These are phyloP conservation scores for Apiospora koreana DNA, from an alignment of 2,329 filamentous ascomycete species.

Conservation along the genomic window DNA sequence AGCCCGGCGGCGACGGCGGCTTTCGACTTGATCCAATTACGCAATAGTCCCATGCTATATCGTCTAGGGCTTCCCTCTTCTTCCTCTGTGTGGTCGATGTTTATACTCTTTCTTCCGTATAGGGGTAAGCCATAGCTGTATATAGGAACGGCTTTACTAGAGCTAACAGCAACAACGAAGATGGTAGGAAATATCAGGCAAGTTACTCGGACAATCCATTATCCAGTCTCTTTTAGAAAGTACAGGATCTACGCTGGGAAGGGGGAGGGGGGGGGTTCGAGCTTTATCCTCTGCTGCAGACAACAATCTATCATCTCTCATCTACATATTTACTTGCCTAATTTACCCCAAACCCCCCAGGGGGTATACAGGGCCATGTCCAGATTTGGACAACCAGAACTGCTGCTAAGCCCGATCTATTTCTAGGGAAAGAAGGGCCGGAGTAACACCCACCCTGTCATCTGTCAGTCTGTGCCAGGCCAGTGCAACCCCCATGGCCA, in stretches of 20 bases:
- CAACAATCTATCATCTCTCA: background rate
- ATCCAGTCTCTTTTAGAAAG: background rate
- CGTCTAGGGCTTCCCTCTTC: too few relatives aligned
- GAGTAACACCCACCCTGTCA: background rate
- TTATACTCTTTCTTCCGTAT: background rate
- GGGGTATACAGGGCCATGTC: background rate
- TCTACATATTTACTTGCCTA: background rate
- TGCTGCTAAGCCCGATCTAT: background rate
- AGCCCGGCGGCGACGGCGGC: background rate
- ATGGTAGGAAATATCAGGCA: background rate
- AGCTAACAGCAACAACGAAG: background rate
- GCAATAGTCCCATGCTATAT: background rate
- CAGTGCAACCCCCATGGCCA: background rate
- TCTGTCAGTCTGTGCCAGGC: background rate
- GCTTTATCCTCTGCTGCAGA: background rate
- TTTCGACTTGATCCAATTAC: background rate
- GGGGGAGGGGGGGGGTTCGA: background rate
- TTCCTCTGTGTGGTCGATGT: background rate
- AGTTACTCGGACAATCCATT: background rate
- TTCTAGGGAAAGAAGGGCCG: background rate
- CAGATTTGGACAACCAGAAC: background rate
- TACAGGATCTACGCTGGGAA: background rate
- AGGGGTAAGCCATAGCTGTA: background rate
- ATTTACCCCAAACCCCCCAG: background rate
- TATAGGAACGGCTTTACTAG: background rate